Evolutionary conservation across 169 alveolate genomes (phyloP), one percentile per base, ranked within the genome.

Genomic region (Babesia divergens): DNA sequence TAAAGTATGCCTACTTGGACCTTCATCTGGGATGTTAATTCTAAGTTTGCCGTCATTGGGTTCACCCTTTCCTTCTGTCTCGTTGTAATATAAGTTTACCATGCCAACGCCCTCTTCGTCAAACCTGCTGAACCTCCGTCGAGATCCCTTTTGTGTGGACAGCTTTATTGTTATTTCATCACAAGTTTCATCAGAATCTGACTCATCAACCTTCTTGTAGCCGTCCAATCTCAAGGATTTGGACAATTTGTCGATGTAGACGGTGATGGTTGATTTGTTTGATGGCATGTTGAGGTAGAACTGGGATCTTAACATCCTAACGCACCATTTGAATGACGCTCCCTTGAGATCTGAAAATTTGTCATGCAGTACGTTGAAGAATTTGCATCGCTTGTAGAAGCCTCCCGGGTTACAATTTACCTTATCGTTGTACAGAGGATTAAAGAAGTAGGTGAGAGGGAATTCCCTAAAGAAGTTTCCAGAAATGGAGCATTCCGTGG

Each of bases 401-500:
- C 67, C 65, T 5, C 77, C 77, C 7, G 68, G 47, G n/a, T 54
- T 55, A 28, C 22, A n/a, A 20, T 37, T 32, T 3, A 20, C 34
- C 32, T 60, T 55, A 16, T 62, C 72, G 28, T 72, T 71, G 53
- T 74, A 64, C 60, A 62, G 50, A 0, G 94, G 94, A 64, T 89
- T 75, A 47, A 90, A 82, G 68, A 85, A 90, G 26, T 82, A 60
- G 29, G 94, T 89, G n/a, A 54, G 37, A 3, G 96, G 96, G 74
- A 92, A 91, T 50, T 91, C 93, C 54, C 84, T 74, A 60, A 92
- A 92, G 76, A 92, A 92, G 58, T 83, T 90, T 4, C 96, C 96
- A 35, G 94, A 86, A n/a, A 92, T 89, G n/a, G 95, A 90, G 51
- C 94, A 86, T 50, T 92, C 96, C 6, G 93, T 90, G 18, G 91